Evolutionary conservation across 371 early-diverging fungal species (phyloP).

Genomic region (Apophysomyces variabilis): DNA sequence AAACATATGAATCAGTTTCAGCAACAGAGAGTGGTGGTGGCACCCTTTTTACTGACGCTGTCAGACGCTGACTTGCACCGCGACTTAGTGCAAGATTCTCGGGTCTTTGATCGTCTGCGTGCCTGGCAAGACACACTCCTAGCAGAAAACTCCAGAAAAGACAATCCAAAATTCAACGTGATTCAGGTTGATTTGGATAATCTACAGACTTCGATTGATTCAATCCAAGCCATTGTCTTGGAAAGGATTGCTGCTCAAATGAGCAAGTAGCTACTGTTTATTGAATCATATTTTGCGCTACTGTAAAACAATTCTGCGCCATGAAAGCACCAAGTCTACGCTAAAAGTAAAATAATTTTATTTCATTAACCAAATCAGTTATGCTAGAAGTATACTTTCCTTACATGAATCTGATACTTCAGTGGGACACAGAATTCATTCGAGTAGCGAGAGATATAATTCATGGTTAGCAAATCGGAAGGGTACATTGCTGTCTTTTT

Average conservation of each 20-base stretch:
- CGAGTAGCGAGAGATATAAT: not conserved
- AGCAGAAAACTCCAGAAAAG: not conserved
- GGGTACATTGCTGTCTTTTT: no score
- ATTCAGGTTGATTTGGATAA: constrained; percentile 27
- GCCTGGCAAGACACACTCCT: constrained; percentile 23
- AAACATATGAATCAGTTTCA: constrained; percentile 24
- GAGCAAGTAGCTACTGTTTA: not conserved
- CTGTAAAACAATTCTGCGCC: no score
- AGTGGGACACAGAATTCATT: no score
- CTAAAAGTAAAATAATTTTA: no score
- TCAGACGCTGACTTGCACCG: constrained; percentile 15
- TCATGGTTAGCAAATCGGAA: no score
- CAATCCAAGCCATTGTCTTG: constrained; percentile 30
- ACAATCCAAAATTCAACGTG: constrained; percentile 17
- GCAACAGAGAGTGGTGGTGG: constrained; percentile 24
- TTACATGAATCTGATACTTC: no score
- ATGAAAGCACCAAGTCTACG: no score
- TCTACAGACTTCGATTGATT: constrained; percentile 26
- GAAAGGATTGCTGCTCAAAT: constrained; percentile 27
- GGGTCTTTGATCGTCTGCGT: constrained; percentile 17
- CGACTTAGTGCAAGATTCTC: constrained; percentile 12
- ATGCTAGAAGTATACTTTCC: no score
- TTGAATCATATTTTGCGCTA: no score
- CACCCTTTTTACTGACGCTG: constrained; percentile 28
- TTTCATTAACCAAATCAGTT: no score